These are phyloP conservation scores for Aspergillus conjunctus DNA, from an alignment of 495 filamentous ascomycete species.

Conservation along the genomic window DNA sequence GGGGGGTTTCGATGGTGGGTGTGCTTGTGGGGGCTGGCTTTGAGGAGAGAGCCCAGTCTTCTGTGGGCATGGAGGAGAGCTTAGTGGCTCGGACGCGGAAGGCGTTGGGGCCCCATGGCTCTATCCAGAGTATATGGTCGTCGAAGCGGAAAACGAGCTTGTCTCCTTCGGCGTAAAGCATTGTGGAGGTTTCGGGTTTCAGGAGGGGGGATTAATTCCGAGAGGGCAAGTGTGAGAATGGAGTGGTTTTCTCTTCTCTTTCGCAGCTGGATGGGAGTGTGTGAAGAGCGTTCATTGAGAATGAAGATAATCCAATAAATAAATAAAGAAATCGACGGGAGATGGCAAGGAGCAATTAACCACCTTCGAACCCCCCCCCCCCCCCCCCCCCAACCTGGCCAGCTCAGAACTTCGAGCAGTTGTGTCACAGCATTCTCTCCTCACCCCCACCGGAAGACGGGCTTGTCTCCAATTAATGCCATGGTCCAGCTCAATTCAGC, in stretches of 20 bases:
- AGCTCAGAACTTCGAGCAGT: not conserved
- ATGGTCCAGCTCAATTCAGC: not conserved
- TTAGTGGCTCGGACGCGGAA: slow-evolving; percentile 57
- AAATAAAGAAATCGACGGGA: not conserved
- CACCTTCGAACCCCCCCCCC: not conserved
- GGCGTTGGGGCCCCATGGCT: slow-evolving; percentile 57
- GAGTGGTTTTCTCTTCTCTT: not conserved
- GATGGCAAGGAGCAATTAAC: not conserved
- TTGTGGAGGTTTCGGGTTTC: slow-evolving; percentile 20
- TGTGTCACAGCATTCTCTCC: not conserved
- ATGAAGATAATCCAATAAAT: not conserved
- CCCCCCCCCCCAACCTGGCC: not conserved
- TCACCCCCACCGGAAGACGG: not conserved
- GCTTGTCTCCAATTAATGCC: not conserved
- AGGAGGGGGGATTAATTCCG: no score
- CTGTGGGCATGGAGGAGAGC: slow-evolving; percentile 46
- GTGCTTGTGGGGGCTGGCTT: slow-evolving; percentile 23
- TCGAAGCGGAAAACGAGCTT: slow-evolving; percentile 52
- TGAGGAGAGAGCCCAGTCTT: slow-evolving; percentile 55
- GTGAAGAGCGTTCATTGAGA: not conserved
- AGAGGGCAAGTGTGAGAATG: not conserved
- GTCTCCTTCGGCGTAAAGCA: slow-evolving; percentile 47
- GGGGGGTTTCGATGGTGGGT: slow-evolving; percentile 28
- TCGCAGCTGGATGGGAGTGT: not conserved
- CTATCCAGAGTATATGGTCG: slow-evolving; percentile 55